Percentiles rank a stretch among this genome's conserved stretches.
Evolutionary conservation across 2,329 filamentous ascomycete species (phyloP).

Genomic region (Pestalotiopsis sp.): DNA sequence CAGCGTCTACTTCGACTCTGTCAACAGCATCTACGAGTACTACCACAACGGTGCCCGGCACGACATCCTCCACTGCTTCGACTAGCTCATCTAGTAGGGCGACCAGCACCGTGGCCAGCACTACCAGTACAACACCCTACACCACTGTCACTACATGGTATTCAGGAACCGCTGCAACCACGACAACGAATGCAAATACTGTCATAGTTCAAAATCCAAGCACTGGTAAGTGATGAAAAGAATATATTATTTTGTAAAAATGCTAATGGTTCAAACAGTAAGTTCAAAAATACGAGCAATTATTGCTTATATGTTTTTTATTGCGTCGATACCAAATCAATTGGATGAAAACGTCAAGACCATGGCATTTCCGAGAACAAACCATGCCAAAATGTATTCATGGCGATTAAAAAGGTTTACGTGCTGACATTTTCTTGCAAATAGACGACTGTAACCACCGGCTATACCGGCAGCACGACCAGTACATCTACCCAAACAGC

Average conservation of each 20-base stretch:
- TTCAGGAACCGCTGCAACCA: neutral
- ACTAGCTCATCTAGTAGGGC: neutral
- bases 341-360: too few relatives aligned
- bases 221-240: too few relatives aligned
- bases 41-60: neutral
- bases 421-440: too few relatives aligned
- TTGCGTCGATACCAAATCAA: too few relatives aligned
- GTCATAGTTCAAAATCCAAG: slow-evolving; percentile 7
- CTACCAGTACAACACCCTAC: neutral
- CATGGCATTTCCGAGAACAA: too few relatives aligned
- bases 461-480: neutral
- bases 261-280: too few relatives aligned
- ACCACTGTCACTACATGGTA: neutral
- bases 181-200: slow-evolving; percentile 6
- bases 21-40: neutral
- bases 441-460: slow-evolving; percentile 2
- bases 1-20: neutral
- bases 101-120: neutral
- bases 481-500: slow-evolving; percentile 3
- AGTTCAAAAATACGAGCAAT: too few relatives aligned
- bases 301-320: too few relatives aligned
- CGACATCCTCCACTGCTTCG: neutral
- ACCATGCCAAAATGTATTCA: too few relatives aligned
- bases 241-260: too few relatives aligned
- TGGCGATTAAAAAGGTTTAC: too few relatives aligned